Conservation (phyloP, 1,284 basidiomycete species). For the Trichosporon sp. region DNA sequence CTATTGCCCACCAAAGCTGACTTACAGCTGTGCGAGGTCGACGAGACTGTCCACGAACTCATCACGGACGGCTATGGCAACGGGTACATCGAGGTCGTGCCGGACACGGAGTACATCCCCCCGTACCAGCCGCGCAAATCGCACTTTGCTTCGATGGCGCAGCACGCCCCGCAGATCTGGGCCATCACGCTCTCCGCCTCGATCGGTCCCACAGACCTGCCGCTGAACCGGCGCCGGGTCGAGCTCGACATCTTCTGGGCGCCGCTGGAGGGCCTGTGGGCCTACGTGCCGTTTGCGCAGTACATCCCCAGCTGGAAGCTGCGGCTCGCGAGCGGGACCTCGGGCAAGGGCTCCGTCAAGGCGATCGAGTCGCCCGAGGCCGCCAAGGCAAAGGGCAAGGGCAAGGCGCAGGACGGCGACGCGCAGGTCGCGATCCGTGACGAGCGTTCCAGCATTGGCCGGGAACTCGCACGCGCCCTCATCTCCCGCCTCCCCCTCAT, state of each 20-base stretch:
- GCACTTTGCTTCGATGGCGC: neutral
- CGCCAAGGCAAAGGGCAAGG: neutral
- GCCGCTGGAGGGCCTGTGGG: conserved; percentile 5
- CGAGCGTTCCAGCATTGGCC: neutral
- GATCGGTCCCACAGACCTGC: conserved; percentile 12
- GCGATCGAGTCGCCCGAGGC: neutral
- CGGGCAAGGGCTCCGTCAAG: neutral
- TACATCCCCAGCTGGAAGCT: conserved; percentile 11
- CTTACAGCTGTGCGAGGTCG: conserved; percentile 7
- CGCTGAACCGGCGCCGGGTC: conserved; percentile 17
- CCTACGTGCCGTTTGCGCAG: conserved; percentile 12
- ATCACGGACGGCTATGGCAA: conserved; percentile 1
- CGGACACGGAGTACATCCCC: conserved; percentile 4
- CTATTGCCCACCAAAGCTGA: neutral
- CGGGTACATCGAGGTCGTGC: neutral
- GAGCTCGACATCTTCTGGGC: conserved; percentile 26
- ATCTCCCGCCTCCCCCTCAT: neutral
- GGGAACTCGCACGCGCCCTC: neutral
- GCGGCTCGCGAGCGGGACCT: neutral
- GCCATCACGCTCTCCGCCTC: conserved; percentile 20
- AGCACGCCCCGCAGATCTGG: neutral
- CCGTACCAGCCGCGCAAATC: conserved; percentile 9
- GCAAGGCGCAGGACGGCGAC: neutral
- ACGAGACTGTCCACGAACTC: neutral
- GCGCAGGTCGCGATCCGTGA: neutral